Conservation (phyloP, 2,329 filamentous ascomycete genomes). For the Monosporascus sp. region DNA sequence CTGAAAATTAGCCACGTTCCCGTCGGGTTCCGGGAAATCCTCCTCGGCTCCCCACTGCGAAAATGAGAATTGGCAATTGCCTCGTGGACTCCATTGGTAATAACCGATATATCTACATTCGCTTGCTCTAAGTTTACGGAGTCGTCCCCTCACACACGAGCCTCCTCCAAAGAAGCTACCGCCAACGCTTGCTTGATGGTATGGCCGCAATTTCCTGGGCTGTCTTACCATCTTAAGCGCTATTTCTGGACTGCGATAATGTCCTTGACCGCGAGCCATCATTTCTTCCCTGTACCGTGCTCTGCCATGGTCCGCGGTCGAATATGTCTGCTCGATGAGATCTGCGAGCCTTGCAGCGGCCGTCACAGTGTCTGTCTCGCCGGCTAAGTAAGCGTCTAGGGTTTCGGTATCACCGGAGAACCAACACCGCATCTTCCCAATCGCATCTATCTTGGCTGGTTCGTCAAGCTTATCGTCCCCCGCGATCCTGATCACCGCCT, state of each 20-base stretch:
- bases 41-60: conserved; percentile 9
- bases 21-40: conserved; percentile 2
- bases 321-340: conserved; percentile 7
- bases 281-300: background rate
- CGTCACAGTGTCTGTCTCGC: conserved; percentile 2
- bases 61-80: background rate
- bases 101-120: no score
- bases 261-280: background rate
- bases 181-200: no score
- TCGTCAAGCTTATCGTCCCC: conserved; percentile 8
- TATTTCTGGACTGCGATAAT: conserved; percentile 1
- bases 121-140: no score
- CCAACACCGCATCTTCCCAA: conserved; percentile 4
- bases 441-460: conserved; percentile 6
- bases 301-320: conserved; percentile 5
- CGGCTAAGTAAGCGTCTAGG: conserved; percentile 5
- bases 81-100: no score
- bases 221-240: conserved; percentile 6
- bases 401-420: conserved; percentile 2
- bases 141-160: no score
- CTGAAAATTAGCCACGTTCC: background rate
- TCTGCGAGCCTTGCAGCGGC: conserved; percentile 2
- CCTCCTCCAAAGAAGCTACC: no score
- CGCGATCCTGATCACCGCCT: background rate
- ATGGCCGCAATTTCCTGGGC: no score